Base-by-base conservation (phyloP, 306 rosid species). In the Cicer cuneatum region DNA sequence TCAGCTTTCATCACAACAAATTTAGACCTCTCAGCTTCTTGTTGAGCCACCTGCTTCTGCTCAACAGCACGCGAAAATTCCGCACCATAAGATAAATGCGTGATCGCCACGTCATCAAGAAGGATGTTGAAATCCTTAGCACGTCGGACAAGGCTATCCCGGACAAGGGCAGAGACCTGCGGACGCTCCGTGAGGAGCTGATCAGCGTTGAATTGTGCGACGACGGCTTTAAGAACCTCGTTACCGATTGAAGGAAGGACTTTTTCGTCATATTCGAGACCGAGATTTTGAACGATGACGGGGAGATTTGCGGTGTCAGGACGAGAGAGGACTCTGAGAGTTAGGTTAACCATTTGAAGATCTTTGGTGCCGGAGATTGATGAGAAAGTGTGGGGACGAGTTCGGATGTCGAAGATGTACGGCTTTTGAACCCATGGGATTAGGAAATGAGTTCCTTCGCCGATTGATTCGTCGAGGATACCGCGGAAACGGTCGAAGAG, bases 381-480 rank as follows among this genome's bases (percentile, higher is more conserved):
- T 33, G 96, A 88, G 89, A 92, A 92, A 40, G 90, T 88, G 80
- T 92, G 96, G 19, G 96, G 98, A 1, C 92, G 77, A 7, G 98
- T 92, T 35, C 93, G 87, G 77, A 92, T 90, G 66, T 93, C 98
- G 72, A 93, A 93, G 71, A 91, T 81, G 87, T 84, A 93, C 10
- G 97, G 97, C 76, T 93, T 93, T 74, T 93, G 98, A 41, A 93
- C 96, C 98, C 98, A 91, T 7, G 98, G 98, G 75, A 91, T 43
- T 11, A 93, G 86, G 86, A 93, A 91, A 11, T 91, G 98, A 1
- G 98, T 93, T 0, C 97, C 98, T 33, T 92, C 98, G 11, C 88
- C 85, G 5, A 78, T 81, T 7, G 85, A 81, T 0, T 79, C 67
- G 7, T 91, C 93, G 7, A 91, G 91, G 5, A 93, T 89, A 2